Evolutionary conservation across 768 basidiomycete genomes (phyloP), one percentile per base, ranked within the genome.

Genomic region (Termitomyces sp.): DNA sequence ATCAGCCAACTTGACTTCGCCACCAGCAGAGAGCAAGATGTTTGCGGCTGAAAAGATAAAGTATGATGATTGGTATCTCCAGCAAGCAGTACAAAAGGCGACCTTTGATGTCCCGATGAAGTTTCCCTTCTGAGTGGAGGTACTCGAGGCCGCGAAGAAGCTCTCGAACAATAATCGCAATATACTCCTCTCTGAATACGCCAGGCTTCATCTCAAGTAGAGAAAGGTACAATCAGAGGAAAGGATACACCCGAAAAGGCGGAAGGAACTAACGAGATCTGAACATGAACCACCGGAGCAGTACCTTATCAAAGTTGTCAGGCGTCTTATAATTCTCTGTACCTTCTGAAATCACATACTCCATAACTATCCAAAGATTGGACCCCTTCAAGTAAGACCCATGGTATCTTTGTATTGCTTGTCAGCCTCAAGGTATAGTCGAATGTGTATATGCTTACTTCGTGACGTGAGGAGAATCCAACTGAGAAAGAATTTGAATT

Each of bases 31-130:
- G 44, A 97, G 79, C 28, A 98, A 78, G 60, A 98, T 94, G 67
- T 97, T 98, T 52, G 95, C 95, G 62, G 94, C 95, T 96, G 63
- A 2, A 57, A 31, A 50, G 50, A 53, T 31, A 54, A 64, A 50
- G 60, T 33, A 50, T 21, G 19, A n/a, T 57, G 30, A 12, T 7
- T 28, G 35, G 17, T 5, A n/a, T 30, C 11, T 28, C 10, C 6
- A 40, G 21, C 8, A 19, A 35, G 31, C 23, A 41, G 26, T 40
- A 35, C 42, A 14, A 38, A 17, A 47, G 50, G 62, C 73, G 48
- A 91, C 95, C 95, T 81, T 99, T 99, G 68, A 99, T 98, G 72
- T 99, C 97, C n/a, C 97, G 85, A 68, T 99, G 97, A 52, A 99
- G 82, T 70, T 98, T 99, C 19, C 94, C 94, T 70, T 98, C 95